Evolutionary conservation across 352 stramenopile species (phyloP), one percentile per base, ranked within the genome.

Genomic region (Peronosclerospora sorghi): DNA sequence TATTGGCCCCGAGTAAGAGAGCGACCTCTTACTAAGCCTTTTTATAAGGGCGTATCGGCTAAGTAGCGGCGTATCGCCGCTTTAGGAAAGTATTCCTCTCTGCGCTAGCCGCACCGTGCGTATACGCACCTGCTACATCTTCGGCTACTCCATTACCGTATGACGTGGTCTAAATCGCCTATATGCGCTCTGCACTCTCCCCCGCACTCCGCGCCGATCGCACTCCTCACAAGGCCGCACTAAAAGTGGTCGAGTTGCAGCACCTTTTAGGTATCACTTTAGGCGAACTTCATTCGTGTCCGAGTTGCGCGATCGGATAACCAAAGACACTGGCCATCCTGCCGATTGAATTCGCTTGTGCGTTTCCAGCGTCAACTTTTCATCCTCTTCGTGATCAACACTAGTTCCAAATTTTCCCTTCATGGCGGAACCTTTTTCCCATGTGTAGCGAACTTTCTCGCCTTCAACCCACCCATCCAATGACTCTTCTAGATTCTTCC

Each of bases 381-480:
- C 59, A 8, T 62, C 37, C 8, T 56, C 51, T 30, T 68, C 52
- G 3, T 23, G 45, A 19, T 66, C 48, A 30, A 59, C 56, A 26
- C 43, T 50, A 3, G 60, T 40, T 0, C 52, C 61, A 18, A 32
- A 37, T 48, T 44, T 39, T 18, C 4, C 48, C 48, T 63, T 59
- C 20, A 29, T 30, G 8, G 14, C 39, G 36, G 32, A 63, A 3
- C 37, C 54, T 10, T 59, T 73, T 40, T 94, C 83, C 85, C 85
- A 96, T 12, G 78, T 90, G 59, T 95, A 96, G 41, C 75, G 90
- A 41, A 91, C 78, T 34, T 82, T 89, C 50, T 96, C 87, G 12
- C 85, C 86, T 65, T 87, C 75, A 8, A 94, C 79, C 72, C 84
- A 96, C 5, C 65, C 69, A 41, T 86, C 67, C 18, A 96, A 54